Evolutionary conservation across 179 eudicot species (phyloP).

Genomic region (Actinidia polygama): DNA sequence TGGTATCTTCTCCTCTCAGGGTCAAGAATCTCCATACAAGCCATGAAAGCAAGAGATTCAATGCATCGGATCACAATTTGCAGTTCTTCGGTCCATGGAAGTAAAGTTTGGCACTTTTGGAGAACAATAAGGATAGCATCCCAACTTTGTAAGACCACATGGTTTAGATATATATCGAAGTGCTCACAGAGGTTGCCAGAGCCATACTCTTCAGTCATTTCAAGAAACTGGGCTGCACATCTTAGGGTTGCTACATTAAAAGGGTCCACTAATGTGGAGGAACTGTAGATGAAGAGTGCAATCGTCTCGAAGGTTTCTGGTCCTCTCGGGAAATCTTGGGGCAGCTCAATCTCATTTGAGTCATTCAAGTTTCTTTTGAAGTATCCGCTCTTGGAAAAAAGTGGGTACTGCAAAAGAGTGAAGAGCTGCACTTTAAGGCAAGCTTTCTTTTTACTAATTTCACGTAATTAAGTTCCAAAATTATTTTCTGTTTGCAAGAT

Average conservation of each 20-base stretch:
- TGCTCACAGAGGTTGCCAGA: conserved; percentile 71
- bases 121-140: conserved; percentile 87
- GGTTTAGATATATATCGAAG: conserved; percentile 85
- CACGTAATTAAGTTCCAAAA: too few species aligned
- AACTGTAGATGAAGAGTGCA: conserved; percentile 84
- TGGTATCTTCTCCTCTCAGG: conserved; percentile 74
- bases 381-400: conserved; percentile 75
- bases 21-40: conserved; percentile 97
- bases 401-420: conserved; percentile 52
- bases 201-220: conserved; percentile 64
- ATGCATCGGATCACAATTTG: conserved; percentile 87
- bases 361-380: conserved; percentile 59
- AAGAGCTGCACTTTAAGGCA: neutral
- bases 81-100: conserved; percentile 83
- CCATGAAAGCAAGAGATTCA: conserved; percentile 93
- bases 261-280: conserved; percentile 78
- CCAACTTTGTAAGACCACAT: conserved; percentile 90
- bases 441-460: neutral
- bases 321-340: conserved; percentile 82
- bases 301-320: conserved; percentile 87
- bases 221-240: conserved; percentile 86
- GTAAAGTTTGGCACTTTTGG: conserved; percentile 68
- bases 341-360: conserved; percentile 67
- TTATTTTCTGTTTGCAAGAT: too few species aligned
- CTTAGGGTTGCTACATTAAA: conserved; percentile 77